Base-by-base conservation (phyloP, 257 asterid species). In the Rhazya stricta region DNA sequence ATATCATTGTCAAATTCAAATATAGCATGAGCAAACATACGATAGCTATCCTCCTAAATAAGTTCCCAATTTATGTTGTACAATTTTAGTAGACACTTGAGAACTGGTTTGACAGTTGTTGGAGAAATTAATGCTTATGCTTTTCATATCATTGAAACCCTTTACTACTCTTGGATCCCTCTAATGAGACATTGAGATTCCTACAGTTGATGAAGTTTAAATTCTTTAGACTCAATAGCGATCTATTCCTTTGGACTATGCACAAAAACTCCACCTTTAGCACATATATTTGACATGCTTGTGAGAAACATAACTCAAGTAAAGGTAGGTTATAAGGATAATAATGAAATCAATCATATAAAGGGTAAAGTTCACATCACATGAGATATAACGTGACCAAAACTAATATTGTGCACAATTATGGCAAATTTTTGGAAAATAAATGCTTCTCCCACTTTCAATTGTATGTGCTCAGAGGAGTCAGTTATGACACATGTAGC, bases 21-120 rank as follows among this genome's bases (percentile, higher is more conserved):
- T 77, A 89, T 88, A 56, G 91, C 88, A 82, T 89, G 91, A 62
- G 81, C 93, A 66, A 91, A 91, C 1, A 87, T 76, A 32, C 86
- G 86, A 30, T 86, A 89, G 39, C 79, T 89, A 34, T 82, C 85
- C 45, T 85, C 96, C 83, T 89, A 93, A 19, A 91, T 91, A 34
- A 83, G 83, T 10, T 70, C 77, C 97, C 91, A 91, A 0, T 83
- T 74, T 1, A 23, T 18, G 72, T 79, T 12, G 37, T 84, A 91
- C 77, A 89, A 27, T 71, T 69, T 77, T 39, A 73, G 48, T 21
- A 91, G 86, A 19, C 77, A 74, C 80, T 51, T 81, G 60, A 91
- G 93, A 48, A 85, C 91, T 56, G 96, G 90, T 68, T 19, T 83
- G 18, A 79, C 85, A n/a, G 67, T 76, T 9, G 76, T 74, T 50